Base-by-base conservation (phyloP, 495 filamentous ascomycete genomes). In the Penicillium canariense region DNA sequence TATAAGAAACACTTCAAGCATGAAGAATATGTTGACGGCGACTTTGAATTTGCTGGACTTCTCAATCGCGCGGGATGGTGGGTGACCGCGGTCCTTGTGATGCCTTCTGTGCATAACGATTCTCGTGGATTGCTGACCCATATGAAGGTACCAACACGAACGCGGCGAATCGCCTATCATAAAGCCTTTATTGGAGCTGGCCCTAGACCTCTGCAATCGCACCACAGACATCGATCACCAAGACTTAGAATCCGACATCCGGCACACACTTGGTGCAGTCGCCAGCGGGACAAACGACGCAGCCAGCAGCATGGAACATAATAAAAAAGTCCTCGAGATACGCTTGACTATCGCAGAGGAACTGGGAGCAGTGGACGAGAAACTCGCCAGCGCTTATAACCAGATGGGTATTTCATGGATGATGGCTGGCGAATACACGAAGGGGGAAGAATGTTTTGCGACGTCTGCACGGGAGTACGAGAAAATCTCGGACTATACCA, bases 231-330 rank as follows among this genome's bases (percentile, higher is more conserved):
- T 43, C 39, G 39, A 43, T 43, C 39, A 43, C 39, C 39, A 43
- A 43, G 39, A 43, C 39, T 43, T 43, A 7, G 39, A 43, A 43
- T 43, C 39, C 39, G 39, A 43, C 39, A 43, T 43, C 17, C 34
- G 34, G 5, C 34, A 36, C 34, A 36, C 34, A 36, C 34, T 36
- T 36, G 34, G 34, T 36, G 34, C 34, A 36, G 34, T 36, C 34
- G 34, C 34, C 9, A 36, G 34, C 34, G 34, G 34, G 34, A 36
- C 34, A 36, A 36, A n/a, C n/a, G n/a, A n/a, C n/a, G n/a, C n/a
- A n/a, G n/a, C n/a, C n/a, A n/a, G n/a, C n/a, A n/a, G n/a, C n/a
- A n/a, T n/a, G n/a, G n/a, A n/a, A n/a, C n/a, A n/a, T n/a, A n/a
- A n/a, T n/a, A n/a, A n/a, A n/a, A n/a, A n/a, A n/a, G n/a, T n/a